Conservation (phyloP, 1,139 yeast genomes). For the Geotrichum cucujoidarum region DNA sequence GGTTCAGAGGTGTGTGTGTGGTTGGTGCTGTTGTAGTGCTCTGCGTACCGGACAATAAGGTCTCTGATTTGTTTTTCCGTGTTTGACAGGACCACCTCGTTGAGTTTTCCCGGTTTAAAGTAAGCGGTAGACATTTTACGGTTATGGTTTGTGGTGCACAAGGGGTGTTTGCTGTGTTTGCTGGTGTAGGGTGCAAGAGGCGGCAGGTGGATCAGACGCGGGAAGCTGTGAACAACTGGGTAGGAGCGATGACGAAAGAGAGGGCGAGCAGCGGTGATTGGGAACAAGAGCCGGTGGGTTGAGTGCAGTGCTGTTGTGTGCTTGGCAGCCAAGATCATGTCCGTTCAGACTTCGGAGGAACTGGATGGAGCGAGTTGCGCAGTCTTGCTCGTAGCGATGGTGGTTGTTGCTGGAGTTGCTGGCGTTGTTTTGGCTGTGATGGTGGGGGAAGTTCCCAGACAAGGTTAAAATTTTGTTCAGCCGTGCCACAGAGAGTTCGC, state of each 20-base stretch:
- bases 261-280: not conserved
- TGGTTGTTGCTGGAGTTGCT: no score
- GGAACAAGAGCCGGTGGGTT: not conserved
- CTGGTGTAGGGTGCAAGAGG: not conserved
- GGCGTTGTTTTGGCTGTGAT: no score
- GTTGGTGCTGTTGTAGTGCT: constrained; percentile 23
- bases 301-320: no score
- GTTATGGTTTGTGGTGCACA: not conserved
- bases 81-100: constrained; percentile 36
- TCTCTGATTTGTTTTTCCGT: constrained; percentile 47
- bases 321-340: no score
- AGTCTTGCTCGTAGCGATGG: no score
- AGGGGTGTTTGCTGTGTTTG: not conserved
- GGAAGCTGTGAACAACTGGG: not conserved
- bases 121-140: not conserved
- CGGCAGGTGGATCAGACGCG: not conserved
- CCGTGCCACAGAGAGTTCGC: no score
- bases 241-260: not conserved
- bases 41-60: constrained; percentile 38
- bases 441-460: no score
- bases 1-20: constrained; percentile 23
- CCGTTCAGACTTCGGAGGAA: no score
- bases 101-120: constrained; percentile 10
- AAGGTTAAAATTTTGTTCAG: no score
- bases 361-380: no score